Base-by-base conservation (phyloP, 495 filamentous ascomycete species). In the Ascodesmis nigricans region DNA sequence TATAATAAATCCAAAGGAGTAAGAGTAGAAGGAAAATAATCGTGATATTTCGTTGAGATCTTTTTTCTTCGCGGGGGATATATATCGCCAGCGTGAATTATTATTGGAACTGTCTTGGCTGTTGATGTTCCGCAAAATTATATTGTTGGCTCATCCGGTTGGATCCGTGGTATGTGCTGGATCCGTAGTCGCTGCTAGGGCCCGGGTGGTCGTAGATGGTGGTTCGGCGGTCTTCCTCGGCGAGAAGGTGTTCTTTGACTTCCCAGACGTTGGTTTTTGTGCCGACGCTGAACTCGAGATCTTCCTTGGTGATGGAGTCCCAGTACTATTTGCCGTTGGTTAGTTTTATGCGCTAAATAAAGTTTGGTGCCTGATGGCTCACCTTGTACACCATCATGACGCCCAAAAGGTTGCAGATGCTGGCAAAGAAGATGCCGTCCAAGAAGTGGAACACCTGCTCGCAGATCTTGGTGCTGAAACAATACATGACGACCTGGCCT, bases 301-400 rank as follows among this genome's bases (percentile, higher is more conserved):
- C 87, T 60, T 95, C 87, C 49, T 76, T 82, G 30, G 87, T 99
- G 58, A 99, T 95, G 17, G 84, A 93, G 54, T 99, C 87, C 87
- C 87, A 99, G 63, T 90, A 95, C 81, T 84, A 45, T 34, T 38
- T 14, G 36, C 22, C 36, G 36, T 30, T 31, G n/a, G n/a, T n/a
- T n/a, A 26, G n/a, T 15, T 34, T 10, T 21, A 35, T 7, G 10
- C n/a, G n/a, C n/a, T n/a, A n/a, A n/a, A n/a, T n/a, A n/a, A n/a
- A 23, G 17, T 13, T 28, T 20, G n/a, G 21, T 15, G 13, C 30
- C 29, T 25, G 23, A n/a, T n/a, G n/a, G 53, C 61, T 35, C 62
- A 81, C 80, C 73, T 99, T 99, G 65, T 99, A 99, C 7, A 95
- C 74, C 87, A 99, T 99, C 87, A 99, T 99, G 33, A 95, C 84